phyloP scores from a whole-genome alignment of 257 asterid species.

The Solanum pinnatisectum region DNA sequence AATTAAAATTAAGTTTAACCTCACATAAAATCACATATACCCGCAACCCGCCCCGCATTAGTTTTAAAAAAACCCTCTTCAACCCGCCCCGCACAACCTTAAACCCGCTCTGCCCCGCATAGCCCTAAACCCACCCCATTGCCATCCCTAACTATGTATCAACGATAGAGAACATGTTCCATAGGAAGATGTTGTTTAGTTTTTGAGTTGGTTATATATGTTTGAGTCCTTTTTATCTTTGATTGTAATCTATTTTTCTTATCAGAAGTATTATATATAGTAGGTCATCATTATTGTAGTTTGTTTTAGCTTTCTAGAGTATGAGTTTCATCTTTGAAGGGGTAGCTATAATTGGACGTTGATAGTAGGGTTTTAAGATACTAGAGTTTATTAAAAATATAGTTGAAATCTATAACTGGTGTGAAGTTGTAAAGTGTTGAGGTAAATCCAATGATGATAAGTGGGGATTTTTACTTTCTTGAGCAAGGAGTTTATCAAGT shows the following conservation, averaged over 20 bases:
- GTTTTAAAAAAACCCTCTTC: too few relatives aligned
- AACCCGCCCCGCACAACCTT: too few relatives aligned
- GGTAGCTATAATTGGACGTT: not conserved
- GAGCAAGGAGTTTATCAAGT: too few relatives aligned
- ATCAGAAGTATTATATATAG: not conserved
- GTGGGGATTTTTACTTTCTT: too few relatives aligned
- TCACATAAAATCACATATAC: too few relatives aligned
- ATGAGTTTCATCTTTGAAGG: not conserved
- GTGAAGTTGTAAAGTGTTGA: not conserved
- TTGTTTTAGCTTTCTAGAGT: not conserved
- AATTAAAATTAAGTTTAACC: too few relatives aligned
- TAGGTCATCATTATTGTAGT: not conserved
- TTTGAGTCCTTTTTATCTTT: not conserved
- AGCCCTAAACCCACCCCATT: too few relatives aligned
- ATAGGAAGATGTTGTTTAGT: too few relatives aligned
- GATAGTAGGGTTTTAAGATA: not conserved
- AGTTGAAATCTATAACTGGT: not conserved
- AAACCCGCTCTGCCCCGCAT: too few relatives aligned
- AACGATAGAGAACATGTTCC: not conserved
- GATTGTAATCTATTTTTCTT: not conserved
- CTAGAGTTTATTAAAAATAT: too few relatives aligned
- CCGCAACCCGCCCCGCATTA: too few relatives aligned
- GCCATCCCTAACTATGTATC: not conserved
- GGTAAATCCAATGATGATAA: not conserved
- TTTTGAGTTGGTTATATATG: not conserved